Evolutionary conservation across 2,329 filamentous ascomycete genomes (phyloP).

Genomic region (Chlorencoelia australis): DNA sequence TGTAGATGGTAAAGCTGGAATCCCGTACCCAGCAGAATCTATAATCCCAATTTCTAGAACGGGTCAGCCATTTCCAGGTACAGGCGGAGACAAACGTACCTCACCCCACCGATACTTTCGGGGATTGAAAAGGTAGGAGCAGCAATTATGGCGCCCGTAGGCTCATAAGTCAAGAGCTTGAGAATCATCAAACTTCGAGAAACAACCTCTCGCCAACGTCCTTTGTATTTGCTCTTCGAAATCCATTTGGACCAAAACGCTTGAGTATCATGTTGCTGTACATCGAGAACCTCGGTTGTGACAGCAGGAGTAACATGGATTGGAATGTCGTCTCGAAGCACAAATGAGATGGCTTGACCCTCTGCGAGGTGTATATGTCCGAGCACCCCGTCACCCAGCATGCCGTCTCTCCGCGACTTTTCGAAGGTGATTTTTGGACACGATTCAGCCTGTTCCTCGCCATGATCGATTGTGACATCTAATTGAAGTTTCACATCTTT

Average conservation of each 20-base stretch:
- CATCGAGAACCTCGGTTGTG: slow-evolving; percentile 46
- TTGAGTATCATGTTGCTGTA: slow-evolving; percentile 59
- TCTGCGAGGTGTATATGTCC: slow-evolving; percentile 50
- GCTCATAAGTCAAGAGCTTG: slow-evolving; percentile 69
- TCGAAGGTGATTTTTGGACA: slow-evolving; percentile 46
- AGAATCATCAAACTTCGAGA: slow-evolving; percentile 61
- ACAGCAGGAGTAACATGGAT: slow-evolving; percentile 48
- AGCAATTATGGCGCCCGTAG: slow-evolving; percentile 67
- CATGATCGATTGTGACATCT: slow-evolving; percentile 55
- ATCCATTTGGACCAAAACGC: slow-evolving; percentile 68
- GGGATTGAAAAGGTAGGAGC: slow-evolving; percentile 70
- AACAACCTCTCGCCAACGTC: slow-evolving; percentile 64
- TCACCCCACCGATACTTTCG: slow-evolving; percentile 57
- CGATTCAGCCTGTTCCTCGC: slow-evolving; percentile 35
- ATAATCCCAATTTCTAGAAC: slow-evolving; percentile 53
- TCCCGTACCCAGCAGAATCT: slow-evolving; percentile 73
- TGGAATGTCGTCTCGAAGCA: slow-evolving; percentile 52
- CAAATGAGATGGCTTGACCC: slow-evolving; percentile 59
- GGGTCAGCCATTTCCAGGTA: slow-evolving; percentile 2
- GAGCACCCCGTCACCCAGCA: slow-evolving; percentile 52
- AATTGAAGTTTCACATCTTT: slow-evolving; percentile 51
- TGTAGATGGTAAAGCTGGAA: slow-evolving; percentile 68
- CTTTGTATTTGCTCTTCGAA: slow-evolving; percentile 57
- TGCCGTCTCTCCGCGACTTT: slow-evolving; percentile 39
- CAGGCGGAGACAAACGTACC: slow-evolving; percentile 25